Base-by-base conservation (phyloP, 225 moss, liverwort and hornwort genomes). In the Sphagnum contortum region DNA sequence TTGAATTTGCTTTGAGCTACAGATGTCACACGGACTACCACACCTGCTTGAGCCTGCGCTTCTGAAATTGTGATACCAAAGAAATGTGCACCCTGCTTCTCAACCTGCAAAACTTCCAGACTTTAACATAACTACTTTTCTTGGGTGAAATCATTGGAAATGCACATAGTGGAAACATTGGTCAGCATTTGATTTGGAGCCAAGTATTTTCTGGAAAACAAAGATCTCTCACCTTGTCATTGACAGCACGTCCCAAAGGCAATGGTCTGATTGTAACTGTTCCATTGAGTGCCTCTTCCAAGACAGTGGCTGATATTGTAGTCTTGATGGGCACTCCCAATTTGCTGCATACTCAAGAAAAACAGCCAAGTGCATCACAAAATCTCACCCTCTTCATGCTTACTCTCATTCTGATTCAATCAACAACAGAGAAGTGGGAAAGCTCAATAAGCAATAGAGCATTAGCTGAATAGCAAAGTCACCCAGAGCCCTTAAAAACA, bases 251-350 rank as follows among this genome's bases (percentile, higher is more conserved):
- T 68, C 89, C 93, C 65, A 93, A 81, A 48, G 91, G 81, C 49
- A 98, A 87, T 65, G 98, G 93, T 69, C 87, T 93, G 57, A 98
- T 92, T 56, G 92, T 98, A 54, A 91, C 89, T 45, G 89, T 89
- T 58, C 90, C 92, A 50, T 87, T 98, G 1, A 98, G 76, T 59
- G 98, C 98, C 71, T 98, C 98, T 77, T 98, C 98, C 51, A 98
- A 59, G 62, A 98, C 84, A 69, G 66, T 75, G 54, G 98, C 98
- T 63, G 98, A 98, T 47, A 98, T 98, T 7, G 93, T 83, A 64
- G 98, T 98, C 84, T 86, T 98, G 60, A 98, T 98, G 53, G 93
- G 98, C 54, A 98, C 98, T 50, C 98, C 98, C 66, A 98, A 80
- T 72, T 98, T 98, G 71, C 98, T 98, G 92, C 66, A 66, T 50